These are phyloP conservation scores for Phanerodontia chrysosporium DNA, from an alignment of 768 basidiomycete species.

Conservation along the genomic window DNA sequence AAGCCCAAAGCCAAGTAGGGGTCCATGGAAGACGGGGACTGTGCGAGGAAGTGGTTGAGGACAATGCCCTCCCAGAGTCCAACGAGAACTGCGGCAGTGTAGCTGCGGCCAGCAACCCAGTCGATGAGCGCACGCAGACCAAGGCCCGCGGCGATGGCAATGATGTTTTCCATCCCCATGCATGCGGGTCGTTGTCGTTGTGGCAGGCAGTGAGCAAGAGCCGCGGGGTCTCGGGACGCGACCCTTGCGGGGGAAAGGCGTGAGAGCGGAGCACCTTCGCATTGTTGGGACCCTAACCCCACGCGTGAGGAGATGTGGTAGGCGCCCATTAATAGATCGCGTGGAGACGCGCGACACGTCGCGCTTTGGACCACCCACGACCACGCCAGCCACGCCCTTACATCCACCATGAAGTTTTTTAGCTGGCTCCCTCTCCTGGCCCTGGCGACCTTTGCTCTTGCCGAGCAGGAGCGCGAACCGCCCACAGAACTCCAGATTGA, in stretches of 20 bases:
- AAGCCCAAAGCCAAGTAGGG: conserved; percentile 66
- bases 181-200: conserved; percentile 7
- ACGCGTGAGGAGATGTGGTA: not conserved
- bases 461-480: conserved; percentile 31
- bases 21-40: conserved; percentile 60
- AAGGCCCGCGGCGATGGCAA: conserved; percentile 67
- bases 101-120: conserved; percentile 42
- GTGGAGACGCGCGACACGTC: not conserved
- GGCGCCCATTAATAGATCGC: not conserved
- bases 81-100: conserved; percentile 56
- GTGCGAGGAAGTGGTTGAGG: conserved; percentile 65
- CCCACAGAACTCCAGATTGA: conserved; percentile 60
- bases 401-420: conserved; percentile 48
- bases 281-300: not conserved
- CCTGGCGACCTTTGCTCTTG: conserved; percentile 45
- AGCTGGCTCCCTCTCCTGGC: conserved; percentile 42
- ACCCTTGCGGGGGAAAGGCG: not conserved
- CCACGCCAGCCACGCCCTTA: not conserved
- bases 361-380: not conserved
- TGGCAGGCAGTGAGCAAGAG: not conserved
- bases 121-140: conserved; percentile 60
- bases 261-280: not conserved
- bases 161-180: conserved; percentile 57
- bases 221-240: not conserved
- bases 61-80: conserved; percentile 80